Evolutionary conservation across 371 early-diverging fungal genomes (phyloP), one percentile per base, ranked within the genome.

Genomic region (Mucor irregularis): DNA sequence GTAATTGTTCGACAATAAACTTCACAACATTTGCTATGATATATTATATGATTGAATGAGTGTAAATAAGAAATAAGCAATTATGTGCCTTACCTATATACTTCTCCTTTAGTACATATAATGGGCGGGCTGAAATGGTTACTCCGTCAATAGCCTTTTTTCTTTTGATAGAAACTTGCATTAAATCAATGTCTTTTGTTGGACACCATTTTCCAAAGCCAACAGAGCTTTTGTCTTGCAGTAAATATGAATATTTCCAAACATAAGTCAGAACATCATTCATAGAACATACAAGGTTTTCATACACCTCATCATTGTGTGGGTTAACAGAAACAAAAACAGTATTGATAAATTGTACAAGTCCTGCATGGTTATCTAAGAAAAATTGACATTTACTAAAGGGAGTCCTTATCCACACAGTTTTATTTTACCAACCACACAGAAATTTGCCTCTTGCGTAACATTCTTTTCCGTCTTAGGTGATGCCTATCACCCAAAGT

Each of bases 141-240:
- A 24, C 19, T 45, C 5, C 39, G n/a, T 16, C 25, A 28, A 21
- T 19, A 17, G 10, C n/a, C 29, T 54, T 54, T 54, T 21, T 54
- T 45, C 46, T 54, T 54, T 54, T 54, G 35, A 13, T 17, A 11
- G 17, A 33, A 44, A 26, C 38, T n/a, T 14, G 28, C 5, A 54
- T 33, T 5, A 54, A 54, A 54, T 54, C 45, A 46, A 45, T 54
- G 5, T 19, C 29, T 54, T 54, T 54, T 37, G 21, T 29, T 26
- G 45, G 46, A 24, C 54, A 54, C 54, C 54, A 54, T 54, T n/a
- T 54, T 54, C 46, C 54, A 54, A 54, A 45, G 54, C 46, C 54
- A 45, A 37, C 17, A 2, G 46, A 38, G 46, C n/a, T 54, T 54
- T 54, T 45, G 46, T 54, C 46, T 46, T 42, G 44, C 21, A 54